A percentile compares a stretch with the other conserved stretches of the same genome.
These are phyloP conservation scores for Gaeumannomyces sp. DNA, from an alignment of 2,329 filamentous ascomycete genomes.

Conservation along the genomic window DNA sequence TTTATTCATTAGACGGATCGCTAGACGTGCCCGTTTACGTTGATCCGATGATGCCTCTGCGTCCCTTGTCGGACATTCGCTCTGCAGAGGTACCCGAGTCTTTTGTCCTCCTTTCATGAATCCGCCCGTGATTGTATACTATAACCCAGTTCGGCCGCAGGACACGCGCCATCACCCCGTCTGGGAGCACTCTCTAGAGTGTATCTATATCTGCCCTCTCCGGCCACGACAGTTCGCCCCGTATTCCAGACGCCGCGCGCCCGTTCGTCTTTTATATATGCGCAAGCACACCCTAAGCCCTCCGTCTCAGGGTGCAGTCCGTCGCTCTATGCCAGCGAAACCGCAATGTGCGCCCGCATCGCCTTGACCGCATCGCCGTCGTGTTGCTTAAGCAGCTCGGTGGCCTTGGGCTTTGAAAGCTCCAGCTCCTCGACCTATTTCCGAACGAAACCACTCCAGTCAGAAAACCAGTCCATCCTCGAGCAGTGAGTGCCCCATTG, in stretches of 20 bases:
- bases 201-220: too few relatives aligned
- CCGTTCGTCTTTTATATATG: not conserved
- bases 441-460: not conserved
- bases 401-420: conserved; percentile 63
- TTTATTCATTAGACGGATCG: too few relatives aligned
- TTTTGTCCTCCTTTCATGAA: not conserved
- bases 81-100: not conserved
- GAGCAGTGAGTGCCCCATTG: not conserved
- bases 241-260: not conserved
- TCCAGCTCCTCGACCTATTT: conserved; percentile 63
- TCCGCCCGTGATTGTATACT: too few relatives aligned
- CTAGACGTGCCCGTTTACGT: too few relatives aligned
- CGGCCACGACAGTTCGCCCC: too few relatives aligned
- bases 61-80: not conserved
- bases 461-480: not conserved
- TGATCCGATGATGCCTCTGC: too few relatives aligned
- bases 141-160: too few relatives aligned
- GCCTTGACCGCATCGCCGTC: conserved; percentile 65
- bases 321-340: not conserved
- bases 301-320: not conserved
- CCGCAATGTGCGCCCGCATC: conserved; percentile 49
- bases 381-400: conserved; percentile 64
- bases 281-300: not conserved
- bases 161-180: not conserved
- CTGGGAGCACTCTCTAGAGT: too few relatives aligned